These are phyloP conservation scores for Rosa hybrid DNA, from an alignment of 331 rosid species.

Conservation along the genomic window DNA sequence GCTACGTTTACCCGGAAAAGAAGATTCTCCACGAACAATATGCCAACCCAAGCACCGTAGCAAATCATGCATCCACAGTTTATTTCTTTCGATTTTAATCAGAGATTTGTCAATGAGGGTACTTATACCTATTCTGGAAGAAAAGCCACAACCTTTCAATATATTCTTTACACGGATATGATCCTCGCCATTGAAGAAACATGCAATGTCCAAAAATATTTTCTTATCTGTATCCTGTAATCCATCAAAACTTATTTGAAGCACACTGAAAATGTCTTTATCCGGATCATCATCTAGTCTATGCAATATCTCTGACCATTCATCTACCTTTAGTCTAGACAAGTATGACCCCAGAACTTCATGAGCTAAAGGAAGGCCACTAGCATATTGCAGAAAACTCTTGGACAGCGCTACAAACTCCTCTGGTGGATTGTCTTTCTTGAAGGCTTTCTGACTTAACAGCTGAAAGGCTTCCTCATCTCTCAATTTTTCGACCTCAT, in stretches of 20 bases:
- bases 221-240: background rate
- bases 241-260: background rate
- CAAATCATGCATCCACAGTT: slow-evolving; percentile 20
- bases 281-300: background rate
- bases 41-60: background rate
- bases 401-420: background rate
- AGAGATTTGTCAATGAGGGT: background rate
- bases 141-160: background rate
- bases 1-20: background rate
- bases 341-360: slow-evolving; percentile 1
- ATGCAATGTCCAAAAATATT: background rate
- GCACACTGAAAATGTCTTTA: background rate
- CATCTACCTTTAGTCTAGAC: background rate
- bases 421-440: background rate
- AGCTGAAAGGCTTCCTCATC: too few relatives aligned
- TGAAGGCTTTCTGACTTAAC: too few relatives aligned
- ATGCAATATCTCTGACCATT: background rate
- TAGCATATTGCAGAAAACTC: background rate
- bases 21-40: background rate
- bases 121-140: background rate
- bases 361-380: slow-evolving; percentile 4
- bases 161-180: background rate
- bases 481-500: too few relatives aligned
- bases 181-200: background rate
- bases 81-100: background rate